Evolutionary conservation across 1,284 basidiomycete species (phyloP), one percentile per base, ranked within the genome.

Genomic region (Moesziomyces antarcticus): DNA sequence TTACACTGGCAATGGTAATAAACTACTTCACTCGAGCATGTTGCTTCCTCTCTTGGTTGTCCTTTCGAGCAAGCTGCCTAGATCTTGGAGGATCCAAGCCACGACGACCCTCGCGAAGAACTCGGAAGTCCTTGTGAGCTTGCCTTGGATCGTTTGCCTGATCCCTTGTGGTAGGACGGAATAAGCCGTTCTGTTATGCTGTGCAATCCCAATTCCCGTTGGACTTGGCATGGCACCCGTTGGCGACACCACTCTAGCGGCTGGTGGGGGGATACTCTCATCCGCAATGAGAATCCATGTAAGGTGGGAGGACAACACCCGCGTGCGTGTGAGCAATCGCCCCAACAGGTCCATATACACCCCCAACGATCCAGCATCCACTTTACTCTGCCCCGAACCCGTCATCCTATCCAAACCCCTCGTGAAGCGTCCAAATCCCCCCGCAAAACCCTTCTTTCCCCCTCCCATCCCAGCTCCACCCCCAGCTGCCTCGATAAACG

Each of bases 61-160:
- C n/a, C 48, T 43, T 10, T 97, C 95, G 74, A 97, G 87, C 59
- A 97, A 87, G 77, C 86, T 75, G 47, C 82, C 86, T 13, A 87
- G 63, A 61, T 89, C 88, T 50, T 91, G 90, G 79, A 98, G 89
- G 70, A 98, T 92, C 84, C 97, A 97, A 10, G 92, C 92, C 57
- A 97, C 87, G 46, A 99, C 88, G 57, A 97, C 93, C 44, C 88
- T 91, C 7, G 91, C 91, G 74, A 97, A 93, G 85, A 98, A 98
- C 78, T 97, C 93, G 18, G 93, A 93, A 8, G 89, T 88, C 61
- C 91, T 89, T 76, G 88, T 90, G 56, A 98, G 87, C 79, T 90
- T 91, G 69, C 87, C 85, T 81, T 96, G 93, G 56, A 93, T 88
- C 13, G 88, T 87, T 35, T 82, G 78, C 60, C 90, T 90, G 58